Evolutionary conservation across 805 yeast genomes (phyloP).

Genomic region (Candida argentea): DNA sequence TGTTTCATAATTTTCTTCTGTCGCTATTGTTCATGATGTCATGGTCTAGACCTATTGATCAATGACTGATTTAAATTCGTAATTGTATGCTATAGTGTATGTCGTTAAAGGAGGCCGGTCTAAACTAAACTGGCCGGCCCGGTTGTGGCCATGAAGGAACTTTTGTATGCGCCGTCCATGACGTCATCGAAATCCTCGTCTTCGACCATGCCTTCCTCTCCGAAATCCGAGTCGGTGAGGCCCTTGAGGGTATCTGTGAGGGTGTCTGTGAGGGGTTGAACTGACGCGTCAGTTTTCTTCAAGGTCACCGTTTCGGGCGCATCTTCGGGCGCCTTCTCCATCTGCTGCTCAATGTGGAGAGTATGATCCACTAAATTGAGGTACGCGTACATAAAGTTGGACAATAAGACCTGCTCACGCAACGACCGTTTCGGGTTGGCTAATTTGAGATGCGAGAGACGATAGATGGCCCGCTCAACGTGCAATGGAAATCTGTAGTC

Average conservation of each 20-base stretch:
- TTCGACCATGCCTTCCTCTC: constrained; percentile 8
- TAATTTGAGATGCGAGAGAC: constrained; percentile 84
- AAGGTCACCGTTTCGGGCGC: constrained; percentile 4
- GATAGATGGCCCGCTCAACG: constrained; percentile 90
- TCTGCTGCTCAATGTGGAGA: constrained; percentile 57
- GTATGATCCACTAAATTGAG: constrained; percentile 91
- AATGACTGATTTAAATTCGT: no score
- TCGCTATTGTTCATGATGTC: no score
- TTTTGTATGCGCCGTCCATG: no score
- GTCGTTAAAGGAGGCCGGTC: no score
- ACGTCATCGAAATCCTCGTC: constrained; percentile 14
- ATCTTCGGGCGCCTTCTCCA: constrained; percentile 10
- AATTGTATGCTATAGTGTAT: no score
- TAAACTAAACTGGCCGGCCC: no score
- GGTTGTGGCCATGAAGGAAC: no score
- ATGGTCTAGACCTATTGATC: no score
- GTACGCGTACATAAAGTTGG: constrained; percentile 97
- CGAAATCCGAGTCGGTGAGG: constrained; percentile 6
- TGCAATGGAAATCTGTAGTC: constrained; percentile 87
- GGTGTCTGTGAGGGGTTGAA: no score
- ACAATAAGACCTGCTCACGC: constrained; percentile 82
- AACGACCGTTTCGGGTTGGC: constrained; percentile 91
- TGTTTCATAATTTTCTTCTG: no score
- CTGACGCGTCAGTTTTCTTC: constrained; percentile 4
- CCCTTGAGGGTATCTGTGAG: constrained; percentile 6